These are phyloP conservation scores for Penicillium sp. DNA, from an alignment of 2,329 filamentous ascomycete genomes.

Conservation along the genomic window DNA sequence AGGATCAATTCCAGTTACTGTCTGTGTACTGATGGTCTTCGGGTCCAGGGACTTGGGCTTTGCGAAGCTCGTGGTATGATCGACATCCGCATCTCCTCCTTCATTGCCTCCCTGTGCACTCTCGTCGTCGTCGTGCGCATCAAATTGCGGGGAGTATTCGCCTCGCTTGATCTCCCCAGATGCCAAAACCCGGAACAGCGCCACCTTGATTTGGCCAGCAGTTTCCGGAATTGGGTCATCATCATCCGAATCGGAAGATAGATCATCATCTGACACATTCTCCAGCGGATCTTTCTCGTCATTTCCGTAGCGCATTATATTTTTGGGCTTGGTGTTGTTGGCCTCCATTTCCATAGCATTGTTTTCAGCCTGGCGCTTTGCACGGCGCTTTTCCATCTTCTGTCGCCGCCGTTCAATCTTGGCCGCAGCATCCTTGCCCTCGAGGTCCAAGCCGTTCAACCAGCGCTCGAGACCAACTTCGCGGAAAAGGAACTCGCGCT, in stretches of 20 bases:
- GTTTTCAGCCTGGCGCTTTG: constrained; percentile 70
- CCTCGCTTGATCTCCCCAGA: constrained; percentile 97
- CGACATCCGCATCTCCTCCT: constrained; percentile 77
- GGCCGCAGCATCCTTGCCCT: constrained; percentile 87
- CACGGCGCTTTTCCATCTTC: constrained; percentile 80
- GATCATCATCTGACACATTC: constrained; percentile 71
- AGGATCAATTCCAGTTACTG: constrained; percentile 96
- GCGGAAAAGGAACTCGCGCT: constrained; percentile 95
- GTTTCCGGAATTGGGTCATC: constrained; percentile 89
- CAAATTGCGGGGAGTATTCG: constrained; percentile 97
- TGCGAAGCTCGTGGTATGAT: constrained; percentile 97
- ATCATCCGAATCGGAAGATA: constrained; percentile 70
- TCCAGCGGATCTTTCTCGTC: constrained; percentile 77
- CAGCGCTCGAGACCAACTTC: constrained; percentile 95
- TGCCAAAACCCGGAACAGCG: constrained; percentile 91
- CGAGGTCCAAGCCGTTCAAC: constrained; percentile 94
- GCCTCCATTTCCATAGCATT: constrained; percentile 49
- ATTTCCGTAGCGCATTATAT: constrained; percentile 78
- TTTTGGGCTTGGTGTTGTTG: constrained; percentile 44
- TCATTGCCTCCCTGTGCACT: constrained; percentile 63
- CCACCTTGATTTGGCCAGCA: constrained; percentile 96
- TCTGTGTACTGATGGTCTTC: constrained; percentile 97
- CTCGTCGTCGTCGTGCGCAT: constrained; percentile 93
- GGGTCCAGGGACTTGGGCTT: constrained; percentile 95
- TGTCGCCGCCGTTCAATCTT: constrained; percentile 69